These are phyloP conservation scores for Hypocrella siamensis DNA, from an alignment of 2,329 filamentous ascomycete genomes.

Conservation along the genomic window DNA sequence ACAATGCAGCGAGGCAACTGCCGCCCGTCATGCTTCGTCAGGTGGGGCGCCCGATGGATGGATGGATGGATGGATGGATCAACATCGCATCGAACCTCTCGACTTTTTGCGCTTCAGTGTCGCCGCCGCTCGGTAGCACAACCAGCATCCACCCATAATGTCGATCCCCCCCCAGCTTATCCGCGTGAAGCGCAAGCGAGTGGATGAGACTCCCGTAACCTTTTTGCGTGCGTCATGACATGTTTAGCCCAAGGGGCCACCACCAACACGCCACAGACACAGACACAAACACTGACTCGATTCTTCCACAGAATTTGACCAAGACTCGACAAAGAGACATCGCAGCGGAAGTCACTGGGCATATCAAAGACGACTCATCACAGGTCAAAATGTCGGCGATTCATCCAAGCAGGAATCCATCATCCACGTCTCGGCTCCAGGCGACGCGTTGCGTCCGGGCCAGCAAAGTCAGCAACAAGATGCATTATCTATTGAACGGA, in stretches of 20 bases:
- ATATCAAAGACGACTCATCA: conserved; percentile 34
- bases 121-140: no score
- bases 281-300: not conserved
- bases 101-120: no score
- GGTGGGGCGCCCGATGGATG: no score
- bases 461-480: no score
- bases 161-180: conserved; percentile 42
- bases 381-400: conserved; percentile 9
- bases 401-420: conserved; percentile 19
- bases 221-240: conserved; percentile 36
- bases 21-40: no score
- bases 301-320: conserved; percentile 29
- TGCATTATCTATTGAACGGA: no score
- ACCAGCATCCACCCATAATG: conserved; percentile 20
- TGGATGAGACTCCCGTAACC: conserved; percentile 35
- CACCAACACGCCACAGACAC: no score
- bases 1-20: no score
- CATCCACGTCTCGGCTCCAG: conserved; percentile 31
- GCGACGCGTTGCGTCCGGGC: conserved; percentile 10
- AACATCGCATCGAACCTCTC: no score
- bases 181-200: conserved; percentile 45
- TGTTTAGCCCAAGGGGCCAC: no score
- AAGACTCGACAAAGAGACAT: conserved; percentile 32
- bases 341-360: conserved; percentile 34
- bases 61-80: no score